Evolutionary conservation across 176 grass and related monocot genomes (phyloP).

Genomic region (Themeda triandra): DNA sequence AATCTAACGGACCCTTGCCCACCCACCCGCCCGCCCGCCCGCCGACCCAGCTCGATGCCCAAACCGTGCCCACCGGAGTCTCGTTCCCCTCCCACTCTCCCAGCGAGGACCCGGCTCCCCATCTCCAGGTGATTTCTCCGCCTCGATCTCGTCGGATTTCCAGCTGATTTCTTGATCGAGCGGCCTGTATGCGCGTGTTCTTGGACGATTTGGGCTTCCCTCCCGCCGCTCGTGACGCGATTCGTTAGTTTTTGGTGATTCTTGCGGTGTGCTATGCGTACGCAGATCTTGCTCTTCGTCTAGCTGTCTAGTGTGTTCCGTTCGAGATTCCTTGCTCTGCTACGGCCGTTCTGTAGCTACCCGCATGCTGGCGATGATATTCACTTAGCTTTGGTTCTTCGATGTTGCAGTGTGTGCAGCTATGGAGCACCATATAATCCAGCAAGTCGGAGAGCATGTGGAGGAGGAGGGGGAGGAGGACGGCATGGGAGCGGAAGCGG

Average conservation of each 20-base stretch:
- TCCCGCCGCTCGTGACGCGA: not conserved
- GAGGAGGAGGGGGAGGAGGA: not conserved
- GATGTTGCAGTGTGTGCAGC: not conserved
- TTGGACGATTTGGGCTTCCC: not conserved
- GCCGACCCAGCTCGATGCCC: constrained; percentile 39
- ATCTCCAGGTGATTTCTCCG: constrained; percentile 21
- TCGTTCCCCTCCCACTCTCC: not conserved
- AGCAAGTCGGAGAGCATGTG: not conserved
- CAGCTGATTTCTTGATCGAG: not conserved
- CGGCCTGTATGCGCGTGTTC: not conserved
- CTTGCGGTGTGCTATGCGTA: not conserved
- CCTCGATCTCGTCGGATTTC: constrained; percentile 13
- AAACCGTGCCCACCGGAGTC: constrained; percentile 32
- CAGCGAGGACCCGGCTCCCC: not conserved
- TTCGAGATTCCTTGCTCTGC: not conserved
- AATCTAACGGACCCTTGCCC: constrained; percentile 15
- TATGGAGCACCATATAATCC: constrained; percentile 35
- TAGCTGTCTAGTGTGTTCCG: not conserved
- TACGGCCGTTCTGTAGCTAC: not conserved
- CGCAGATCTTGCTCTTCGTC: constrained; percentile 1
- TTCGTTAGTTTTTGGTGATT: not conserved
- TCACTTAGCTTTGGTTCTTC: not conserved
- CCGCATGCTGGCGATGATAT: not conserved
- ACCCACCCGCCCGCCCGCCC: constrained; percentile 18
- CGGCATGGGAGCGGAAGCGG: constrained; percentile 28